phyloP scores from a whole-genome alignment of 306 rosid species.

The Cicer yamashitae region DNA sequence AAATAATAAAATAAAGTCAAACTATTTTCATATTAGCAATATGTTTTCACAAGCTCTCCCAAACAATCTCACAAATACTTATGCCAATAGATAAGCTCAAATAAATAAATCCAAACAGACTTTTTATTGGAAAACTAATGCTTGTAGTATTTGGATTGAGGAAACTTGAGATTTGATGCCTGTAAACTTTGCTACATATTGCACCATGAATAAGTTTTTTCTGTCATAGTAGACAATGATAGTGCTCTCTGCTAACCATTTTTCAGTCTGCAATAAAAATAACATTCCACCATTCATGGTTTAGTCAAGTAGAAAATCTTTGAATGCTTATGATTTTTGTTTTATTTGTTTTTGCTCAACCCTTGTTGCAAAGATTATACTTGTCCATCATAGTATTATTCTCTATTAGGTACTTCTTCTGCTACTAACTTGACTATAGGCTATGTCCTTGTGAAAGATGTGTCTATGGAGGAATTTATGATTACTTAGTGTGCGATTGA shows the following conservation, averaged over 20 bases:
- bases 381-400: constrained; percentile 12
- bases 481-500: constrained; percentile 30
- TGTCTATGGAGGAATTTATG: constrained; percentile 27
- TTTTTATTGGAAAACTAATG: constrained; percentile 30
- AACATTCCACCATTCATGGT: background rate
- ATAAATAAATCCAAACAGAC: no score
- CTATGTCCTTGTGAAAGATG: constrained; percentile 27
- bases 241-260: constrained; percentile 7
- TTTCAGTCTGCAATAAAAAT: background rate
- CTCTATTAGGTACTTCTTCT: constrained; percentile 9
- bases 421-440: constrained; percentile 12
- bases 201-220: background rate
- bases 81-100: no score
- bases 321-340: background rate
- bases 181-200: constrained; percentile 25
- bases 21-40: no score
- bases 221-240: constrained; percentile 16
- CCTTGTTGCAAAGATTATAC: background rate
- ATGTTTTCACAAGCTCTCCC: no score
- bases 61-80: no score
- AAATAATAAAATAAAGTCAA: no score
- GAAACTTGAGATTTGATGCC: constrained; percentile 21
- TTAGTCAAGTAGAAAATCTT: background rate
- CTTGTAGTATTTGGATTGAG: constrained; percentile 31
- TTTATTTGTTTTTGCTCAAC: constrained; percentile 28